Evolutionary conservation across 495 filamentous ascomycete species (phyloP), one percentile per base, ranked within the genome.

Genomic region (Daldinia decipiens): DNA sequence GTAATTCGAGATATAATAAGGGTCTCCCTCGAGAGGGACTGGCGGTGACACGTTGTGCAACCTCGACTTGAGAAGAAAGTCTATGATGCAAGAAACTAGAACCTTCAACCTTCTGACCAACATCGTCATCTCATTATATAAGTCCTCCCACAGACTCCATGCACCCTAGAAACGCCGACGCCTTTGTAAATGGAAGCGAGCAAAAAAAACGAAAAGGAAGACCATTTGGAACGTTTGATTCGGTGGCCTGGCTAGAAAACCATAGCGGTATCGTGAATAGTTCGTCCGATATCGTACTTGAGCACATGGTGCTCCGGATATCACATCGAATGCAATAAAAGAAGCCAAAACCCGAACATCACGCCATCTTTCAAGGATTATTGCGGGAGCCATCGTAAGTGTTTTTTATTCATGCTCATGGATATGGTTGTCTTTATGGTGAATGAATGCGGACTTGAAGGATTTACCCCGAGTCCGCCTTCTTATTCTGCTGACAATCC

Each of bases 381-480:
- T 54, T 19, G 13, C 19, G 34, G 56, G 56, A 31, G 27, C 38
- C 27, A 5, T 58, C 31, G 32, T 21, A 17, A 67, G 51, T 45
- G 45, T 19, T 62, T 11, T 27, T 71, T 61, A 76, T 45, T 77
- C 75, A 57, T 76, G 43, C 61, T 77, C 75, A 34, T 58, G 75
- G 43, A 77, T 72, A 36, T 77, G 56, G 27, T 77, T 72, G 40
- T 77, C 75, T 57, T 73, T 77, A 40, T 76, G 73, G 36, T 74
- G 67, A 17, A 43, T 61, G 21, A 77, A 76, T 5, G 71, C 27
- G 8, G 73, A 61, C 57, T 77, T 77, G 60, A 77, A 77, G 27
- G 75, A 77, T 59, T 76, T 77, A 34, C 75, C 75, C 24, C 75
- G 65, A n/a, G 75, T 77, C 12, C 75, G 75, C 39, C 63, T 70